These are phyloP conservation scores for Amaranthus cruentus DNA, from an alignment of 148 eudicot species.

Conservation along the genomic window DNA sequence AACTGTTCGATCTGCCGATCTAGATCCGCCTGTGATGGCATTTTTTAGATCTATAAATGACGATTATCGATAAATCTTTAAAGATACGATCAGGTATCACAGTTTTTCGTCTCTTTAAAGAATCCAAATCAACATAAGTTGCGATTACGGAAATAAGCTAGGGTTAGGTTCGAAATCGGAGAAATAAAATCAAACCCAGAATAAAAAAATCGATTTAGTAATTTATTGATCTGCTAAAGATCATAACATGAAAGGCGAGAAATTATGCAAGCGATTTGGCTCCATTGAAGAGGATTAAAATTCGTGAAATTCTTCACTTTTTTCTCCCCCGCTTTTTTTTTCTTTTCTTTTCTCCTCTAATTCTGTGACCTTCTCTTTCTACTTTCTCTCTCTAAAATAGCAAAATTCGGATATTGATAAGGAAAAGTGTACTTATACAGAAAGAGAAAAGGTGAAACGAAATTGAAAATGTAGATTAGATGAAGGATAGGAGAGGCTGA, in stretches of 20 bases:
- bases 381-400: conserved; percentile 29
- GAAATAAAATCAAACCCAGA: not conserved
- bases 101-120: conserved; percentile 1
- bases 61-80: not conserved
- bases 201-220: not conserved
- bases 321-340: not conserved
- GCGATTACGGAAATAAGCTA: conserved; percentile 9
- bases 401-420: conserved; percentile 23
- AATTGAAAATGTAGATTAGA: conserved; percentile 36
- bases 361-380: conserved; percentile 5
- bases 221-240: not conserved
- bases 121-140: conserved; percentile 19
- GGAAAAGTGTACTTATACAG: conserved; percentile 21
- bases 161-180: conserved; percentile 29
- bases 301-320: not conserved
- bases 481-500: not conserved
- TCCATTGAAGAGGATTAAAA: conserved; percentile 24
- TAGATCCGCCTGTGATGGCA: conserved; percentile 77
- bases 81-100: not conserved
- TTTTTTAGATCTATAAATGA: conserved; percentile 21
- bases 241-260: conserved; percentile 6
- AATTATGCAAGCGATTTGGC: conserved; percentile 20
- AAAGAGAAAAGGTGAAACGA: conserved; percentile 27
- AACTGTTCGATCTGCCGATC: conserved; percentile 82
- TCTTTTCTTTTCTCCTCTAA: not conserved